Evolutionary conservation across 768 basidiomycete species (phyloP), one percentile per base, ranked within the genome.

Genomic region (Naganishia kalamii): DNA sequence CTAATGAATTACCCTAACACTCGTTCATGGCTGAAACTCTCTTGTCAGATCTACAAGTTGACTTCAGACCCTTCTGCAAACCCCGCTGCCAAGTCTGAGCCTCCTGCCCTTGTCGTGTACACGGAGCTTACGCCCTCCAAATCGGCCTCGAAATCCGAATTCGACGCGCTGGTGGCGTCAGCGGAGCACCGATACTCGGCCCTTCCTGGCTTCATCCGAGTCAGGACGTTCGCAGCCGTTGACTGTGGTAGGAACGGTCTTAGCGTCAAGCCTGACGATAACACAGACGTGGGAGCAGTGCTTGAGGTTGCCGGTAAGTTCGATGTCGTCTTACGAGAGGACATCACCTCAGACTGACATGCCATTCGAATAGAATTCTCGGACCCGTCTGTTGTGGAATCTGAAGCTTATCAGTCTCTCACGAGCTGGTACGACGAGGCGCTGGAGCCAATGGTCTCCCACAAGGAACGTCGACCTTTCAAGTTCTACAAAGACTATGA

Each of bases 1-100:
- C 29, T n/a, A 51, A 4, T 48, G 10, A 10, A 13, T 44, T 37
- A 0, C 17, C 7, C 21, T 5, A 23, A 12, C 11, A n/a, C n/a
- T n/a, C n/a, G n/a, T n/a, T n/a, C n/a, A n/a, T n/a, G n/a, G n/a
- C n/a, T n/a, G n/a, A n/a, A n/a, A n/a, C n/a, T 40, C 12, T 23
- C 11, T 29, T 40, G n/a, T n/a, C n/a, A 64, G 62, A 68, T 68
- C 48, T 68, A 68, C 62, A 68, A 68, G 37, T 54, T 52, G 19
- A 44, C 44, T 23, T 59, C 66, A 11, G 37, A 40, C n/a, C 48
- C 65, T 1, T 29, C 49, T 0, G 41, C 60, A 49, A 62, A 48
- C 66, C 66, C 62, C 8, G 35, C 43, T 3, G 46, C 62, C 25
- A 48, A 62, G 12, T 51, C 37, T 25, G 62, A 54, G 12, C 49